Conservation (phyloP, 2,329 filamentous ascomycete genomes). For the Thelonectria blattea region DNA sequence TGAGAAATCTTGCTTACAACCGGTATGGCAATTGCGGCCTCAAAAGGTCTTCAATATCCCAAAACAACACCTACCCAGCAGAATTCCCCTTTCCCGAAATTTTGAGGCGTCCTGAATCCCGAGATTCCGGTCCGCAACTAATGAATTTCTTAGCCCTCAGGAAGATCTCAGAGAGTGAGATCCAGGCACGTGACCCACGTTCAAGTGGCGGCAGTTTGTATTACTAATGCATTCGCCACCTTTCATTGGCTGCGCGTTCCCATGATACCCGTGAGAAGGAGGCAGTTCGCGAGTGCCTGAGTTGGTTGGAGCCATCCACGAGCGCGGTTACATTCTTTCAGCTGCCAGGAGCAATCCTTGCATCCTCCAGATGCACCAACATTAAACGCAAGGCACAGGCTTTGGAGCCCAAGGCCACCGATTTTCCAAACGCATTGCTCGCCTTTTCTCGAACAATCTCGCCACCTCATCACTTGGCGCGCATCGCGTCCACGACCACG, state of each 20-base stretch:
- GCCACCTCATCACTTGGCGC: conserved; percentile 6
- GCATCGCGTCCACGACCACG: not conserved
- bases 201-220: not conserved
- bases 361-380: not conserved
- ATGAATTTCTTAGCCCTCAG: not conserved
- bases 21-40: conserved; percentile 6
- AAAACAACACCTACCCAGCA: not conserved
- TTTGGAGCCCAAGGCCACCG: no score
- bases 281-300: conserved; percentile 2
- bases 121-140: conserved; percentile 1
- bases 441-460: not conserved
- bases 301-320: not conserved
- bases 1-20: not conserved
- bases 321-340: not conserved
- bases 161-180: not conserved
- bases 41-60: conserved; percentile 5
- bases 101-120: not conserved
- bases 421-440: not conserved
- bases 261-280: conserved; percentile 1
- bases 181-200: conserved; percentile 24
- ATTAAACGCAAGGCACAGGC: not conserved
- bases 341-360: not conserved
- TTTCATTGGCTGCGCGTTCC: conserved; percentile 33
- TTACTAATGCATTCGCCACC: not conserved
- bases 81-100: not conserved